Base-by-base conservation (phyloP, 768 basidiomycete species). In the Mycena indigotica region DNA sequence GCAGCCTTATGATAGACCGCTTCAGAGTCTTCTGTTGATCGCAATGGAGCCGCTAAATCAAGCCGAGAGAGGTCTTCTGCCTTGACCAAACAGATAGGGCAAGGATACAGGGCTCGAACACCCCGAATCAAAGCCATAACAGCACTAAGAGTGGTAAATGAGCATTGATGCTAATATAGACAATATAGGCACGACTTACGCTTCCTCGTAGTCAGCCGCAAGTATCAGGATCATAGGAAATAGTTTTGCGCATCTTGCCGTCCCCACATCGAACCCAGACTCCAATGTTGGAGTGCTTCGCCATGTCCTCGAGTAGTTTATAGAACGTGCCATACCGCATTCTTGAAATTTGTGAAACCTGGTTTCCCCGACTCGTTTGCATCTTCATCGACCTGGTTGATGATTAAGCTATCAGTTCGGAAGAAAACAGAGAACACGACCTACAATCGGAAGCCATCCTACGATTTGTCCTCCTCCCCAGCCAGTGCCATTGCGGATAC, bases 201-300 rank as follows among this genome's bases (percentile, higher is more conserved):
- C 73, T 68, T 82, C 78, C 57, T 81, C 73, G 52, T 77, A 81
- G 52, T 81, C 77, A 4, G 73, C 70, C 5, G 72, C 75, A 1
- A 78, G 60, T 3, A 79, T 76, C 0, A 77, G 28, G 19, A 81
- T 65, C 5, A 74, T 25, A 1, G 76, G 77, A 28, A 69, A 80
- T 0, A 81, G 39, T 13, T 38, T 60, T 0, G 32, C 66, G 69
- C 2, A 24, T 2, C 13, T 74, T 57, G 3, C 62, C 61, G 59
- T 76, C 67, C 8, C 69, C 70, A 56, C 70, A 77, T 12, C 54
- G 25, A 2, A 46, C 41, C 25, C 25, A 35, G 13, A 15, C 16
- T 4, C 70, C 69, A 0, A 52, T 57, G 0, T 49, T 21, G 1
- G 65, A 69, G 5, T 57, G 28, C 3, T 8, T 0, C n/a, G 12